Base-by-base conservation (phyloP, 2,329 filamentous ascomycete genomes). In the Coniochaeta hoffmannii region DNA sequence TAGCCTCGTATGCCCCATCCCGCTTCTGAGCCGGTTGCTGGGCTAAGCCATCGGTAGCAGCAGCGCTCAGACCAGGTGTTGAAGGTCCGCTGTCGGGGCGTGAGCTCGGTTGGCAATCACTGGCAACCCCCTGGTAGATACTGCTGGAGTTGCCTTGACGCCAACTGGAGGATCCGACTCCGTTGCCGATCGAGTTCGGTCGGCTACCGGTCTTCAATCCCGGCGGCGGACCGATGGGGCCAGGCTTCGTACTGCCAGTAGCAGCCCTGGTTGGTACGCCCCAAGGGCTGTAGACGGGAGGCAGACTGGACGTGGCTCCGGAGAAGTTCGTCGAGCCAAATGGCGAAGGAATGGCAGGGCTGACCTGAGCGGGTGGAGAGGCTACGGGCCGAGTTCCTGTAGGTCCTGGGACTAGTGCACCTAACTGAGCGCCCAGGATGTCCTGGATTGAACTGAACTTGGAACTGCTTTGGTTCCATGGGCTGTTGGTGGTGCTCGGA, bases 231-330 rank as follows among this genome's bases (percentile, higher is more conserved):
- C 41, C 41, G 24, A 46, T 46, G 8, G 36, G 36, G 1, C 36
- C 36, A 28, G 41, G 22, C 12, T 46, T 46, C 11, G 41, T 6
- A 22, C 24, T 24, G 9, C 19, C 41, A 46, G 14, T 17, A 15
- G 9, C 22, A 28, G 30, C 31, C 30, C 56, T 53, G 28, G 35
- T 44, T 2, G 64, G 61, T 24, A 69, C 15, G 12, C 66, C 68
- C 56, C 61, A 65, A 0, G 68, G 64, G 55, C 67, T 68, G 53
- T 71, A 66, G 31, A 70, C 65, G 2, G 61, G 62, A 7, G 69
- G 67, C 30, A 70, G 56, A 51, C 64, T 67, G 14, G 68, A 69
- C 10, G 57, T 56, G 17, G 55, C 57, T 12, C 56, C 56, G 9
- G 61, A 59, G 26, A 65, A 66, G 22, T n/a, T 46, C 19, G 41